These are phyloP conservation scores for Chimonanthus praecox DNA, from an alignment of 164 flowering plant species.

Conservation along the genomic window DNA sequence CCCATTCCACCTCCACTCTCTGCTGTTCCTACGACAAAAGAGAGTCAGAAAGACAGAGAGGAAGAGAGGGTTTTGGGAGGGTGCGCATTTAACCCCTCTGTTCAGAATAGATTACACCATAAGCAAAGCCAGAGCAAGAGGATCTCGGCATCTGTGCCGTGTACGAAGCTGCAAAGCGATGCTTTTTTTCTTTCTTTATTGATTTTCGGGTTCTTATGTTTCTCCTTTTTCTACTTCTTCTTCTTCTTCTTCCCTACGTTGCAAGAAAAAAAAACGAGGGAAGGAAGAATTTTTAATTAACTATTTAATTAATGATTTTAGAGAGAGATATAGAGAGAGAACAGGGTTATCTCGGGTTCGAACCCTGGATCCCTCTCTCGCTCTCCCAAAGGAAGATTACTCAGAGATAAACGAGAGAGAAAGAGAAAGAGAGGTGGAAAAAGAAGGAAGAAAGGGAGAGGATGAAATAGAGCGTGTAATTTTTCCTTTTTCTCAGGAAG, in stretches of 20 bases:
- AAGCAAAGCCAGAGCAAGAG: constrained; percentile 46
- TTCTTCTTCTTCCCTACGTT: constrained; percentile 55
- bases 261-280: constrained; percentile 41
- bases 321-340: too few relatives aligned
- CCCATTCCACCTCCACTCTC: constrained; percentile 2
- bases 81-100: constrained; percentile 12
- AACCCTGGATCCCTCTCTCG: constrained; percentile 8
- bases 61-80: neutral
- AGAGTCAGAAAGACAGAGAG: neutral
- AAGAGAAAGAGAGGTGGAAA: neutral
- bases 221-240: neutral
- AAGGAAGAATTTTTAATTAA: neutral
- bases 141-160: constrained; percentile 82
- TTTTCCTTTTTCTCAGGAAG: neutral
- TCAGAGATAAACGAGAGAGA: neutral
- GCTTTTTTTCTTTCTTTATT: constrained; percentile 22
- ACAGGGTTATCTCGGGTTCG: neutral
- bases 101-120: constrained; percentile 61
- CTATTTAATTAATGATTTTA: neutral
- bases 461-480: neutral
- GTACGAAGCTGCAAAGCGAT: constrained; percentile 56
- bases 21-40: neutral
- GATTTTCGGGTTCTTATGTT: neutral
- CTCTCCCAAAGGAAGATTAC: constrained; percentile 5
- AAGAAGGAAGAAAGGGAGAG: neutral